A percentile compares a stretch with the other conserved stretches of the same genome.
Evolutionary conservation across 2,329 filamentous ascomycete genomes (phyloP).

Genomic region (Epichloe sylvatica): DNA sequence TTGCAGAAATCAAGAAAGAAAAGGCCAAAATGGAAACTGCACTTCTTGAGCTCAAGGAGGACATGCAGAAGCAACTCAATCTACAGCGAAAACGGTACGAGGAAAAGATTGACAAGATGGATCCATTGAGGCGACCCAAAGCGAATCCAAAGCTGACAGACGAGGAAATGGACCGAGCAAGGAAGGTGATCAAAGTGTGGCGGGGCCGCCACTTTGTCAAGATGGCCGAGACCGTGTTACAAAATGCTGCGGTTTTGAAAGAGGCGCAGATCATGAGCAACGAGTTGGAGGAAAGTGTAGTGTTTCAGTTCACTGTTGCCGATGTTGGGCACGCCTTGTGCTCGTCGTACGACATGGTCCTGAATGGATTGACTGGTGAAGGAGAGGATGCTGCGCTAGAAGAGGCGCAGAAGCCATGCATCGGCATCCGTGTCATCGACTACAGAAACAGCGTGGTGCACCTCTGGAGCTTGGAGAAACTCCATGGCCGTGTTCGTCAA

Average conservation of each 20-base stretch:
- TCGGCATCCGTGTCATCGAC: constrained; percentile 81
- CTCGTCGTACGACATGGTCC: constrained; percentile 91
- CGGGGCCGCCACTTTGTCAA: constrained; percentile 72
- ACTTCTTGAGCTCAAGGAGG: constrained; percentile 62
- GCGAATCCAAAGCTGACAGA: constrained; percentile 53
- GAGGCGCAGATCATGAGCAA: constrained; percentile 98
- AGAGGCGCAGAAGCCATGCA: constrained; percentile 71
- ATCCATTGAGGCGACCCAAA: constrained; percentile 46
- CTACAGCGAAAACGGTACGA: constrained; percentile 76
- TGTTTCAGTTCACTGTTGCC: constrained; percentile 89
- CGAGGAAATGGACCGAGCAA: constrained; percentile 57
- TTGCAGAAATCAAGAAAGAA: constrained; percentile 71
- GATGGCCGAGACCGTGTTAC: constrained; percentile 84
- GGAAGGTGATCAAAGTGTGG: constrained; percentile 59
- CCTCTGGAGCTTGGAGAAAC: constrained; percentile 88
- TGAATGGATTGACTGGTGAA: constrained; percentile 79
- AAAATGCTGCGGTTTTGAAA: constrained; percentile 76
- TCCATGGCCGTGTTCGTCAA: constrained; percentile 70
- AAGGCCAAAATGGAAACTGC: constrained; percentile 76
- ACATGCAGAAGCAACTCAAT: constrained; percentile 77
- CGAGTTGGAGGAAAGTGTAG: constrained; percentile 80
- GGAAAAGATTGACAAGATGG: constrained; percentile 65
- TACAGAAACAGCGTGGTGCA: constrained; percentile 77
- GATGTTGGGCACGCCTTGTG: constrained; percentile 78
- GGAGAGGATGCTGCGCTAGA: constrained; percentile 72